Evolutionary conservation across 1,284 basidiomycete genomes (phyloP), one percentile per base, ranked within the genome.

Genomic region (Fomes fomentarius): DNA sequence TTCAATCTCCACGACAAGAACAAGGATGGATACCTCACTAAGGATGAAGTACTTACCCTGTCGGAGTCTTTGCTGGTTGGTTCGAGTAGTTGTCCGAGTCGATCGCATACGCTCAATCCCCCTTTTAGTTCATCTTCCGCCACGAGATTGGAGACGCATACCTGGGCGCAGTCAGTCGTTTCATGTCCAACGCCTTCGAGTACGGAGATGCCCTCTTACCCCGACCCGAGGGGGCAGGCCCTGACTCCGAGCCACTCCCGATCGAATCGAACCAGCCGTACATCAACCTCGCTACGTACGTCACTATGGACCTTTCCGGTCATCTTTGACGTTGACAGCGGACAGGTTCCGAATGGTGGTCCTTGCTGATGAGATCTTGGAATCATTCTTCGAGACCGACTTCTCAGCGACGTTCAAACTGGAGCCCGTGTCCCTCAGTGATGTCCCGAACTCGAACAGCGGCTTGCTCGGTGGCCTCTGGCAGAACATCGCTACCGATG

Each of bases 131-230:
- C 74, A 97, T 99, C 65, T 99, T 99, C 85, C 89, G 97, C 24
- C 96, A 91, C 71, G 97, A 99, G 74, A 84, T 96, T 14, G 96
- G 97, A 10, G 97, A 99, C 70, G 93, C 94, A 7, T 98, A 98
- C 68, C 81, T 99, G 37, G 97, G 94, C 2, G 93, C 95, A 22
- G 91, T 98, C 54, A 95, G 93, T 63, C 89, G 94, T 26, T 96
- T 98, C 70, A 96, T 98, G 87, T 89, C 94, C 30, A 98, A 98
- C 66, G 93, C 95, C 0, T 98, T 96, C 67, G 95, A 98, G 68
- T 97, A 96, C 59, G 96, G 94, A 3, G 95, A 97, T 72, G 89
- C 93, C 9, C 80, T 87, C 54, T 79, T 85, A 54, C 90, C 80
- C 54, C 79, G 76, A 64, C 66, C 74, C 76, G 74, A 72, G 68